These are phyloP conservation scores for Dinochytrium kinnereticum DNA, from an alignment of 371 early-diverging fungal species.

Conservation along the genomic window DNA sequence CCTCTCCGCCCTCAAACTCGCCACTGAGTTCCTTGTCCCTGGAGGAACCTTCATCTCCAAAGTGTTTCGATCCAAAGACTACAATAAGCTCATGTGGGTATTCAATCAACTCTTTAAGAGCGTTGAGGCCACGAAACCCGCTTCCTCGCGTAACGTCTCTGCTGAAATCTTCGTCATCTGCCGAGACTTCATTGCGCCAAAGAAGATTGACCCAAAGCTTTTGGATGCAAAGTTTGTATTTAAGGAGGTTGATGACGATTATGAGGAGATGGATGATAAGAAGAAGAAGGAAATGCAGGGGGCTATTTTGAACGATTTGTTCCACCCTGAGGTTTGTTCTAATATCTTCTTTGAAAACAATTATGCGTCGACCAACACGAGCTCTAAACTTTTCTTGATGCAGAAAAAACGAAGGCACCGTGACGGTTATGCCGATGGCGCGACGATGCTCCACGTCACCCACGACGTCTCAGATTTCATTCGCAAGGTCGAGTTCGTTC, in stretches of 20 bases:
- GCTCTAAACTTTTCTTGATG: not conserved
- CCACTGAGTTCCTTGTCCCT: constrained; percentile 92
- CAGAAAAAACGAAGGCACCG: constrained; percentile 85
- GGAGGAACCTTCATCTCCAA: constrained; percentile 99
- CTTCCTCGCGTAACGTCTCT: constrained; percentile 98
- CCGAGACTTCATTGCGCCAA: constrained; percentile 92
- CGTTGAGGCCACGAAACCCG: constrained; percentile 99
- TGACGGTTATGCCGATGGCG: constrained; percentile 96
- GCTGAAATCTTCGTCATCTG: constrained; percentile 99
- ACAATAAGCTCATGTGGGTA: constrained; percentile 98
- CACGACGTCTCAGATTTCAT: constrained; percentile 80
- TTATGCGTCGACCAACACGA: no score
- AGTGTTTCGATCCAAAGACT: constrained; percentile 99
- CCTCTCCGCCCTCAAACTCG: constrained; percentile 93
- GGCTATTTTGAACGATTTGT: constrained; percentile 66
- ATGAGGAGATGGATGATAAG: constrained; percentile 55
- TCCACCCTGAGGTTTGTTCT: constrained; percentile 84
- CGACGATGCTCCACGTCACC: constrained; percentile 81
- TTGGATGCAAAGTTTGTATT: constrained; percentile 96
- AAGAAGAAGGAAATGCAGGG: constrained; percentile 51
- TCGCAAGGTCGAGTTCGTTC: constrained; percentile 74
- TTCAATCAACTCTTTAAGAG: constrained; percentile 97
- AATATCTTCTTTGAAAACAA: no score
- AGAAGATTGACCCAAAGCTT: constrained; percentile 93
- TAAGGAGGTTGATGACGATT: constrained; percentile 74